Base-by-base conservation (phyloP, 2,329 filamentous ascomycete species). In the Verticillium nonalfalfae region DNA sequence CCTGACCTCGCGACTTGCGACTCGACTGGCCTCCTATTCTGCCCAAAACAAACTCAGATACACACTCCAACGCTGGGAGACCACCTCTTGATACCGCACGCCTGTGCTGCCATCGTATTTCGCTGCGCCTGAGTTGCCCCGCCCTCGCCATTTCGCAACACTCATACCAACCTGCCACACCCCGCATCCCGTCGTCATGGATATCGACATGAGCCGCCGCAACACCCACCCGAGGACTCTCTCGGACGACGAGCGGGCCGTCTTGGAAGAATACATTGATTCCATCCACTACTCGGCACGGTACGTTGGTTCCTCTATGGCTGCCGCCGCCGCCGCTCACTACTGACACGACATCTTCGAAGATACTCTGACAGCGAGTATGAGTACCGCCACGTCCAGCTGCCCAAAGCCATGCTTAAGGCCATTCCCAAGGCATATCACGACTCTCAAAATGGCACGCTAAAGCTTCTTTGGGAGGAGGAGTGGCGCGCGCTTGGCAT, bases 401-500 rank as follows among this genome's bases (percentile, higher is more conserved):
- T 99, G 35, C 95, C 95, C 54, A 99, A 99, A 79, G 89, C 92
- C 68, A 99, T 99, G 95, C 87, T 99, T 66, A 98, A 98, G 78
- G 90, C 86, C 50, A 98, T 99, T 68, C 95, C 95, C 21, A 89
- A 93, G 74, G 94, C 97, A 66, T 97, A 97, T 77, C 94, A 96
- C 72, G 93, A 97, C 75, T 84, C 87, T 58, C 80, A 86, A 59
- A 92, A 96, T 77, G 95, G 95, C 64, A 98, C 94, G 6, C 79
- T 99, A 76, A 99, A 98, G 81, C 80, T 99, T 68, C 79, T 99
- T 64, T 97, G 94, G 93, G 95, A 99, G 76, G 94, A 98, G 67
- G 95, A 99, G 79, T 99, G 95, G 95, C 88, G 95, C 77, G 93
- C 90, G 39, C 84, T 99, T 72, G 95, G 95, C 58, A 99, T 99